These are phyloP conservation scores for Ormosia emarginata DNA, from an alignment of 306 rosid species.

Conservation along the genomic window DNA sequence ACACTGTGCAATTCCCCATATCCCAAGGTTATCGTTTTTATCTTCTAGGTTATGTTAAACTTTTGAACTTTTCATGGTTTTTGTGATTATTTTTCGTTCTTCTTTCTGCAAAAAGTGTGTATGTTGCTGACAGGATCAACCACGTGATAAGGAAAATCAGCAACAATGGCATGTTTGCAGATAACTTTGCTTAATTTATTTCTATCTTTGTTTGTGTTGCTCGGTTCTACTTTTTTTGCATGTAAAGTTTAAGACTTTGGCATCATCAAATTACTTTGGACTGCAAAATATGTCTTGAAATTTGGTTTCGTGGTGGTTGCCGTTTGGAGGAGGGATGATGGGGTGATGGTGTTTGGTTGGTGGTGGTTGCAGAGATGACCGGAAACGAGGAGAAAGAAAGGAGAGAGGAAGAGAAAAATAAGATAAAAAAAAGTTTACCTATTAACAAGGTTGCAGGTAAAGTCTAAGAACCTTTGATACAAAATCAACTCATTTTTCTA, in stretches of 20 bases:
- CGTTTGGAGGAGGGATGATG: no score
- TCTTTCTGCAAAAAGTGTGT: conserved; percentile 48
- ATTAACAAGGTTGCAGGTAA: no score
- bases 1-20: conserved; percentile 42
- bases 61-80: not conserved
- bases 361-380: no score
- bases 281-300: not conserved
- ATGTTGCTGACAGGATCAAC: conserved; percentile 57
- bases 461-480: no score
- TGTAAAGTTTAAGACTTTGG: not conserved
- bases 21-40: conserved; percentile 42
- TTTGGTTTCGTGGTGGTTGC: no score
- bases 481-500: no score
- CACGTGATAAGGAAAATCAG: conserved; percentile 56
- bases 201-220: not conserved
- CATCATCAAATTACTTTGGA: not conserved
- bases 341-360: no score
- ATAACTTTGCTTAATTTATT: not conserved
- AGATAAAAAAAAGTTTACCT: no score
- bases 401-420: no score
- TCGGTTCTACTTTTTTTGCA: not conserved
- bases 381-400: no score
- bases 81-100: not conserved
- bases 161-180: conserved; percentile 36
- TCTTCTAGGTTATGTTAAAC: not conserved